These are phyloP conservation scores for Sambucus nigra DNA, from an alignment of 129 eudicot species.

Conservation along the genomic window DNA sequence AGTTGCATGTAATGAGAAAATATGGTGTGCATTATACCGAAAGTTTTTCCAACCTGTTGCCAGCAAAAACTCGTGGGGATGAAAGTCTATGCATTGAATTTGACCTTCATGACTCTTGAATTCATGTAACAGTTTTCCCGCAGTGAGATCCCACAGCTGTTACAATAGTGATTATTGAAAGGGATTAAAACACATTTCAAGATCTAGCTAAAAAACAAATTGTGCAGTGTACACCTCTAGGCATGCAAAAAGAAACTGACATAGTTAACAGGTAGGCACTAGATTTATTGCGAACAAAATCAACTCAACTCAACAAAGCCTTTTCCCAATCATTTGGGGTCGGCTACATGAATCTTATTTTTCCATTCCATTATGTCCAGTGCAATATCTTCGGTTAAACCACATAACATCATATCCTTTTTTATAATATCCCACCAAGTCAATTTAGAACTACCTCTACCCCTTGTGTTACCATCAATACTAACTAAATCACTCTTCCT, in stretches of 20 bases:
- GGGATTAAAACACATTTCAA: slow-evolving; percentile 1
- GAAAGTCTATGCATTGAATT: slow-evolving; percentile 90
- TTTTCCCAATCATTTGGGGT: too few species aligned
- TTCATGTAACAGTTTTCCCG: slow-evolving; percentile 91
- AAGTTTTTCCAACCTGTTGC: slow-evolving; percentile 66
- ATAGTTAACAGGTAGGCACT: not conserved
- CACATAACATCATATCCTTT: too few species aligned
- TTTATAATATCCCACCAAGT: too few species aligned
- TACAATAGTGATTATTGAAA: slow-evolving; percentile 6
- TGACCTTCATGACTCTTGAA: slow-evolving; percentile 95
- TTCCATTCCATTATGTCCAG: too few species aligned
- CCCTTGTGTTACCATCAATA: too few species aligned
- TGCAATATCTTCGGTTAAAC: too few species aligned
- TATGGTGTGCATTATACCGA: not conserved
- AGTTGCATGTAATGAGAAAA: not conserved
- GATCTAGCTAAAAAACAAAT: not conserved
- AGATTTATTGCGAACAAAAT: not conserved
- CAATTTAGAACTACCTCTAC: too few species aligned
- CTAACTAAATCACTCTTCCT: too few species aligned
- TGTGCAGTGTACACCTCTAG: not conserved
- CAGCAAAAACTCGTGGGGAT: slow-evolving; percentile 92
- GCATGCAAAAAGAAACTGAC: not conserved
- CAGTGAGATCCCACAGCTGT: slow-evolving; percentile 99
- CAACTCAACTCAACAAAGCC: too few species aligned
- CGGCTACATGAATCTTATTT: too few species aligned